These are phyloP conservation scores for Emmonsia crescens DNA, from an alignment of 2,329 filamentous ascomycete species.

Conservation along the genomic window DNA sequence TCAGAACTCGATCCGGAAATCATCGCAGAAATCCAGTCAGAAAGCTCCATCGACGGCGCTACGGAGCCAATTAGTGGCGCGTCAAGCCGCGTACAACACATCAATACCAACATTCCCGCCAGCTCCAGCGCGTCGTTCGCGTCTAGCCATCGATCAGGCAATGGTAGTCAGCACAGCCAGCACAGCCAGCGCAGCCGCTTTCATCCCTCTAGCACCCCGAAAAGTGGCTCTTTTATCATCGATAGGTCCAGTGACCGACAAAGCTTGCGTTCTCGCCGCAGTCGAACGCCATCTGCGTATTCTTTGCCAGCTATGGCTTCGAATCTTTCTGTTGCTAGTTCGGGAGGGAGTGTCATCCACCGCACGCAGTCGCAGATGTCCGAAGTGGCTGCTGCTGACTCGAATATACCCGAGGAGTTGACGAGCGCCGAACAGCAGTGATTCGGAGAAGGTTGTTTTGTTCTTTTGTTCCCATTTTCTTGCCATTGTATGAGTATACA, in stretches of 20 bases:
- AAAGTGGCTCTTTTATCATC: neutral
- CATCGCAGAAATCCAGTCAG: constrained; percentile 30
- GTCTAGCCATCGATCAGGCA: neutral
- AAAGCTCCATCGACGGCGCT: neutral
- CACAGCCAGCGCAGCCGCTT: neutral
- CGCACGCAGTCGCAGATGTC: constrained; percentile 17
- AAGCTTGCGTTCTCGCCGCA: constrained; percentile 12
- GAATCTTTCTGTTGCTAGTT: constrained; percentile 23
- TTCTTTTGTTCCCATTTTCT: neutral
- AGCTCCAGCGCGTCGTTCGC: neutral
- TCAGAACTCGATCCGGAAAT: constrained; percentile 47
- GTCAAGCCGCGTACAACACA: neutral
- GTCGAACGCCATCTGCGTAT: constrained; percentile 23
- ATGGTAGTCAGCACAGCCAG: neutral
- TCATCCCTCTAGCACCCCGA: neutral
- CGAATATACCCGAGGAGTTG: neutral
- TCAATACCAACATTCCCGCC: neutral
- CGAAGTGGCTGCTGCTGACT: neutral
- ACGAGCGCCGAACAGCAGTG: neutral
- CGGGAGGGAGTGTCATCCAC: constrained; percentile 31
- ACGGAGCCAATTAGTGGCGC: neutral
- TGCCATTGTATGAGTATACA: neutral
- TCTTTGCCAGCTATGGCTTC: constrained; percentile 27
- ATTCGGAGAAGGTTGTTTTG: neutral
- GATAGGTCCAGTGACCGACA: constrained; percentile 11